These are phyloP conservation scores for Arthrobotrys sinensis DNA, from an alignment of 2,329 filamentous ascomycete species.

Conservation along the genomic window DNA sequence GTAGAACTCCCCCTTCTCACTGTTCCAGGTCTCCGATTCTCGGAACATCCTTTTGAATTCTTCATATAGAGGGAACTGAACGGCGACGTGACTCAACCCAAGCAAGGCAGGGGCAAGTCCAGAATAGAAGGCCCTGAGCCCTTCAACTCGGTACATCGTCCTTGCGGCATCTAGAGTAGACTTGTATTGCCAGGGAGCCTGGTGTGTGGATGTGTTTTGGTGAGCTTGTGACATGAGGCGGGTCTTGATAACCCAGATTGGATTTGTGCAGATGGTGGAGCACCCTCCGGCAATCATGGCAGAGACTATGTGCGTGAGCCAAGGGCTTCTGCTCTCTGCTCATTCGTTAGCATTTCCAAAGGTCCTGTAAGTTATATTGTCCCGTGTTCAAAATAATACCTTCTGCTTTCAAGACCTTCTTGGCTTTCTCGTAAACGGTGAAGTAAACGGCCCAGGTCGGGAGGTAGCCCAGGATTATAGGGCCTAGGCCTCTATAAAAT, in stretches of 20 bases:
- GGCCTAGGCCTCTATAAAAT: conserved; percentile 92
- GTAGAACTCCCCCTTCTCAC: conserved; percentile 69
- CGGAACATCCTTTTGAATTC: conserved; percentile 92
- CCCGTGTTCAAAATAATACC: conserved; percentile 24
- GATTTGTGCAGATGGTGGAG: conserved; percentile 94
- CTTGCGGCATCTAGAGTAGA: conserved; percentile 90
- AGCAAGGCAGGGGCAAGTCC: conserved; percentile 92
- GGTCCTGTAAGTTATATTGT: not conserved
- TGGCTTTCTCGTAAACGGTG: conserved; percentile 93
- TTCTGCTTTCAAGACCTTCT: conserved; percentile 74
- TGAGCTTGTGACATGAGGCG: conserved; percentile 94
- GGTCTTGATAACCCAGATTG: conserved; percentile 99
- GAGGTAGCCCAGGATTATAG: conserved; percentile 94
- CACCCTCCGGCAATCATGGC: conserved; percentile 91
- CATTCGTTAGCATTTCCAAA: not conserved
- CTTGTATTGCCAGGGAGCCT: conserved; percentile 85
- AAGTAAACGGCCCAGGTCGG: conserved; percentile 99
- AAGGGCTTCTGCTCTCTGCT: conserved; percentile 61
- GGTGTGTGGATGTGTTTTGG: conserved; percentile 70
- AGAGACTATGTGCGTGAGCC: conserved; percentile 70
- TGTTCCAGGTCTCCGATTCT: conserved; percentile 80
- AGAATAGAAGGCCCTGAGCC: conserved; percentile 91
- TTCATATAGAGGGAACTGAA: conserved; percentile 97
- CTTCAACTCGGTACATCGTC: conserved; percentile 96
- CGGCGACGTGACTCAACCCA: conserved; percentile 93